Evolutionary conservation across 2,329 filamentous ascomycete genomes (phyloP).

Genomic region (Fusarium setosum): DNA sequence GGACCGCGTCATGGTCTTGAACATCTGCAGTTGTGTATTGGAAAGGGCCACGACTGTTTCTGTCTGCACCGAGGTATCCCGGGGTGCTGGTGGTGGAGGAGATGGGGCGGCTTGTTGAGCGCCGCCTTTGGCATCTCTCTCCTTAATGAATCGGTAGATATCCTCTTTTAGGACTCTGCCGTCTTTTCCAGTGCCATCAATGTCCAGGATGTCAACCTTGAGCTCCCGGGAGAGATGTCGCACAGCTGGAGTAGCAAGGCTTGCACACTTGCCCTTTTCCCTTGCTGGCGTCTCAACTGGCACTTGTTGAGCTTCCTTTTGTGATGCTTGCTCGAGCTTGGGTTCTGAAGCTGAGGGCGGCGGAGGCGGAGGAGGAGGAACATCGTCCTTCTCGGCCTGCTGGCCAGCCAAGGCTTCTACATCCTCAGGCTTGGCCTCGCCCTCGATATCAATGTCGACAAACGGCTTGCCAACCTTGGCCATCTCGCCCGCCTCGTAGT

Average conservation of each 20-base stretch:
- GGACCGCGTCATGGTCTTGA: conserved; percentile 95
- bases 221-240: conserved; percentile 86
- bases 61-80: conserved; percentile 60
- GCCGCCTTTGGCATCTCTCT: conserved; percentile 54
- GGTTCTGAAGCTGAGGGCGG: conserved; percentile 20
- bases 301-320: conserved; percentile 4
- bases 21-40: conserved; percentile 90
- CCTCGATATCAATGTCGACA: conserved; percentile 93
- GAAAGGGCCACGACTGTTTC: conserved; percentile 80
- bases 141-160: conserved; percentile 77
- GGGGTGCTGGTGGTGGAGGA: conserved; percentile 29
- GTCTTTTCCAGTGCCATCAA: conserved; percentile 88
- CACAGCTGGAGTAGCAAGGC: conserved; percentile 91
- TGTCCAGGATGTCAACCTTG: conserved; percentile 79
- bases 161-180: conserved; percentile 95
- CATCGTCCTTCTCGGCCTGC: conserved; percentile 44
- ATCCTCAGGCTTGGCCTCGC: conserved; percentile 67
- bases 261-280: conserved; percentile 72
- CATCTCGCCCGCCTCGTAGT: conserved; percentile 97
- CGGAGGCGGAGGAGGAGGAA: conserved; percentile 40
- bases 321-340: conserved; percentile 21
- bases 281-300: conserved; percentile 37
- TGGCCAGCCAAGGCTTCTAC: conserved; percentile 50
- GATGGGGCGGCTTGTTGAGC: conserved; percentile 35
- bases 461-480: conserved; percentile 94